These are phyloP conservation scores for Chenopodium formosanum DNA, from an alignment of 148 eudicot species.

Conservation along the genomic window DNA sequence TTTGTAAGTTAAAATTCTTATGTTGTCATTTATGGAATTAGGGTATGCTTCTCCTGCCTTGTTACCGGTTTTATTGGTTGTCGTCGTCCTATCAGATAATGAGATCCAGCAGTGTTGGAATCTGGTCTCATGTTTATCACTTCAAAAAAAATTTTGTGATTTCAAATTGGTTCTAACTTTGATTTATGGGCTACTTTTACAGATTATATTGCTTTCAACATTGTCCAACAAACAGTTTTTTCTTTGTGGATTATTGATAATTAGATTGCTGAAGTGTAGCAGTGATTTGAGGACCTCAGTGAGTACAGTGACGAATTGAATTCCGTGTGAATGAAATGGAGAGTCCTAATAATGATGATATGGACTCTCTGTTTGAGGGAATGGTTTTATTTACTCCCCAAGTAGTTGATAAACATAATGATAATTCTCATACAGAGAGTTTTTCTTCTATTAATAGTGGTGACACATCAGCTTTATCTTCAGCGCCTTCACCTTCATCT, in stretches of 20 bases:
- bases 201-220: constrained; percentile 5
- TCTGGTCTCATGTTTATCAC: no score
- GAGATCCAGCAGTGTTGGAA: background rate
- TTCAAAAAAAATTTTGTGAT: background rate
- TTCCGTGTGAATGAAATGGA: constrained; percentile 30
- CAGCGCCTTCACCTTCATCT: constrained; percentile 30
- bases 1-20: background rate
- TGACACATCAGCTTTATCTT: constrained; percentile 16
- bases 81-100: background rate
- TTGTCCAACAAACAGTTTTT: background rate
- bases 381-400: constrained; percentile 68
- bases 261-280: constrained; percentile 12
- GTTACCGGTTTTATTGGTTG: background rate
- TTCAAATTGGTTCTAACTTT: no score
- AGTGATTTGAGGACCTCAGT: background rate
- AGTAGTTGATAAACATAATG: constrained; percentile 23
- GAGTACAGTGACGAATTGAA: constrained; percentile 3
- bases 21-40: background rate
- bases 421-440: constrained; percentile 9
- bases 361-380: constrained; percentile 79
- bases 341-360: constrained; percentile 38
- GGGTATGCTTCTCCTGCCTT: no score
- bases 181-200: background rate
- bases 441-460: constrained; percentile 18
- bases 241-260: background rate